phyloP scores from a whole-genome alignment of 352 stramenopile species.

The Pythium monospermum region DNA sequence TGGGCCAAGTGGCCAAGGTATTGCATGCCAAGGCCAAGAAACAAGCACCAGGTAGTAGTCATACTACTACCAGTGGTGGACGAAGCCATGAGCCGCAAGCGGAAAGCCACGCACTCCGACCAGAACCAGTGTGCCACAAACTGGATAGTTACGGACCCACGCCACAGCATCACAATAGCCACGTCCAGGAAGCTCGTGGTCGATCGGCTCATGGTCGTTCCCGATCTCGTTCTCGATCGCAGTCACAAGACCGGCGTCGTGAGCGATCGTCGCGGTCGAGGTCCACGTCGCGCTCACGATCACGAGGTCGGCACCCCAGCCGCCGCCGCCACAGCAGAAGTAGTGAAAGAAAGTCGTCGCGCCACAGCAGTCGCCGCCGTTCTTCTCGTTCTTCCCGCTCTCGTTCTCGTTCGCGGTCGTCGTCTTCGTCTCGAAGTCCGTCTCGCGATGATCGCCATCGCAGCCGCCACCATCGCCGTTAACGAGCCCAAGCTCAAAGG shows the following conservation, averaged over 20 bases:
- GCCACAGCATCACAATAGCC: too few species aligned
- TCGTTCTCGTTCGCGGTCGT: conserved; percentile 27
- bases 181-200: too few species aligned
- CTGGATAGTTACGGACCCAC: too few species aligned
- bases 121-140: too few species aligned
- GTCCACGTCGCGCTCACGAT: conserved; percentile 21
- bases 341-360: neutral
- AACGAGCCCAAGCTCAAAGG: neutral
- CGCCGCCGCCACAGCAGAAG: conserved; percentile 10
- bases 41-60: neutral
- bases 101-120: too few species aligned
- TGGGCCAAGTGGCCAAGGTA: conserved; percentile 13
- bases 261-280: neutral
- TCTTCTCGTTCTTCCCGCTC: conserved; percentile 28
- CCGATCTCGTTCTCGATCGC: neutral
- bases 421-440: conserved; percentile 18
- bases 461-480: neutral
- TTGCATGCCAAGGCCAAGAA: conserved; percentile 3
- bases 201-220: neutral
- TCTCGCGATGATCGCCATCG: conserved; percentile 17
- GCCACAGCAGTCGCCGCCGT: neutral
- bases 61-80: too few species aligned
- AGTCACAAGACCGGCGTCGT: neutral
- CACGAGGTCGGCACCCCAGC: conserved; percentile 19
- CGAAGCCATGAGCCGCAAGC: neutral